Evolutionary conservation across 208 protist species (phyloP), one percentile per base, ranked within the genome.

Genomic region (Trypanosoma conorhini): DNA sequence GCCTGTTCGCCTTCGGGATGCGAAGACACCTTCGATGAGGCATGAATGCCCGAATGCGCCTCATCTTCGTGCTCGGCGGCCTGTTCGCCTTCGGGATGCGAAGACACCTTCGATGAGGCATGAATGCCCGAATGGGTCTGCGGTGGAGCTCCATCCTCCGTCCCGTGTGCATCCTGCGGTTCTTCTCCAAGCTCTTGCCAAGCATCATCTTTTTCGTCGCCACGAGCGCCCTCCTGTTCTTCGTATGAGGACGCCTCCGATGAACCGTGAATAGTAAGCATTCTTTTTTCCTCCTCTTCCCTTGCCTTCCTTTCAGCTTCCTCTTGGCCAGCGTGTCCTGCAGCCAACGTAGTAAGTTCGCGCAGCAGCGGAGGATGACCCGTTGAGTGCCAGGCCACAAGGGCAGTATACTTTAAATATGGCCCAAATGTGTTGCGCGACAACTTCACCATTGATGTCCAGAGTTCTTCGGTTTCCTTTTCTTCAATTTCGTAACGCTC

Each of bases 401-500:
- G 48, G 8, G 81, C 77, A n/a, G 77, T 74, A 58, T 84, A 68
- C 54, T 90, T 89, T 33, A 74, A 76, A 9, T 79, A 42, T 40
- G 81, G 68, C 15, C 83, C 84, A 72, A 87, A 93, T 33, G 80
- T 79, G 3, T 62, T 67, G n/a, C 81, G 82, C 30, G 78, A 80
- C 22, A 46, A 54, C 10, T 70, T 19, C 15, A 76, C 44, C 35
- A 88, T 62, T 24, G 81, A 51, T 9, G 61, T 54, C 58, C 67
- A 91, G 22, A 88, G 59, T n/a, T 55, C 64, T 28, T 78, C 67
- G 3, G 38, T 21, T 66, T 86, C 81, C 62, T 71, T 67, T 30
- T 91, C 71, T 60, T 87, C 76, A 46, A 94, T 74, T 64, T 81
- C 76, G 42, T 80, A 84, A 26, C 88, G 85, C 22, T 60, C 38